phyloP scores from a whole-genome alignment of 352 stramenopile genomes.

The Blastocystis sp. region DNA sequence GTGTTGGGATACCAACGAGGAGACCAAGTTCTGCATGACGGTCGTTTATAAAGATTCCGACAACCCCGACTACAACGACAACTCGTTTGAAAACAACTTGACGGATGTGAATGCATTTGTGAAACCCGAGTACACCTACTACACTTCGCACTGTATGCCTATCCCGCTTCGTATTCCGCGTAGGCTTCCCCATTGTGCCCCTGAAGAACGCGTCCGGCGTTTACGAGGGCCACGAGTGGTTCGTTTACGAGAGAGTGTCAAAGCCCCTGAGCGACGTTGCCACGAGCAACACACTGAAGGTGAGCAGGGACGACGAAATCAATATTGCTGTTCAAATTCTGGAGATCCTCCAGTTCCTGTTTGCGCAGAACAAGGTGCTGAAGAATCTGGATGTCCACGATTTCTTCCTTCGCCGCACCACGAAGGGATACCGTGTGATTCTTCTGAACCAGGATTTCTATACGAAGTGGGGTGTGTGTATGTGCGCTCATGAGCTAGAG shows the following conservation, averaged over 20 bases:
- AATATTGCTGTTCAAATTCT: constrained; percentile 59
- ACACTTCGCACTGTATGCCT: constrained; percentile 40
- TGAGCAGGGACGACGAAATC: constrained; percentile 27
- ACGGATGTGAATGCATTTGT: constrained; percentile 26
- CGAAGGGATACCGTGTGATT: constrained; percentile 45
- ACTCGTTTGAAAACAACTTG: background rate
- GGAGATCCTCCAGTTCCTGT: constrained; percentile 33
- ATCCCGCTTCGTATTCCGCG: background rate
- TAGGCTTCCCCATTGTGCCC: constrained; percentile 66
- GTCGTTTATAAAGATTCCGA: constrained; percentile 54
- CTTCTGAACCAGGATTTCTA: constrained; percentile 65
- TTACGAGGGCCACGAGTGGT: constrained; percentile 39
- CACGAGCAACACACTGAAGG: background rate
- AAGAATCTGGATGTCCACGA: constrained; percentile 47
- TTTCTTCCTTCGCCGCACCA: constrained; percentile 58
- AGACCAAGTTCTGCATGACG: constrained; percentile 61
- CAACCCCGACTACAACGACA: constrained; percentile 16
- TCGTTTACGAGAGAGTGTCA: constrained; percentile 42
- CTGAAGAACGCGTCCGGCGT: background rate
- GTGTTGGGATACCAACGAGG: constrained; percentile 6
- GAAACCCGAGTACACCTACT: constrained; percentile 32
- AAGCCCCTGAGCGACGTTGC: constrained; percentile 13
- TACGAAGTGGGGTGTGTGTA: background rate
- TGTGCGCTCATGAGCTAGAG: background rate
- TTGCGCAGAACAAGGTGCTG: constrained; percentile 23